Percentiles rank a stretch among this genome's conserved stretches.
Evolutionary conservation across 371 early-diverging fungal species (phyloP).

Genomic region (Encephalitozoon cuniculi): DNA sequence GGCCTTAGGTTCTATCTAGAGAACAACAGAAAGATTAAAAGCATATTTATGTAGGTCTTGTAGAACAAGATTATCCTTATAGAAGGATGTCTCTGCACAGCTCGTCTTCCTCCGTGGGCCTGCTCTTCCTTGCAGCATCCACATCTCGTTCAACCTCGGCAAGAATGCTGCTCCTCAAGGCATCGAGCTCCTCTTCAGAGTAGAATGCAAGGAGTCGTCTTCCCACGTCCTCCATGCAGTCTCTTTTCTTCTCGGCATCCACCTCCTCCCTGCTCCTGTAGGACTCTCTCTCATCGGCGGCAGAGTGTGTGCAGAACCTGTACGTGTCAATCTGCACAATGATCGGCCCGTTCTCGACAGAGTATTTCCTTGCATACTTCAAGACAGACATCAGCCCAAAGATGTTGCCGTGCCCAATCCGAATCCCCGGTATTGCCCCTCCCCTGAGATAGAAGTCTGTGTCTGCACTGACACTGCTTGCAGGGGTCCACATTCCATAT

Average conservation of each 20-base stretch:
- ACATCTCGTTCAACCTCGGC: neutral
- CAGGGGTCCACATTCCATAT: slow-evolving; percentile 96
- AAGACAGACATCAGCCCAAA: slow-evolving; percentile 41
- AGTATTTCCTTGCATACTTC: slow-evolving; percentile 43
- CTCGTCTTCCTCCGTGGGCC: neutral
- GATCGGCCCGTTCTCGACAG: slow-evolving; percentile 68
- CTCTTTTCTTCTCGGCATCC: slow-evolving; percentile 10
- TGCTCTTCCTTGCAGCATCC: neutral
- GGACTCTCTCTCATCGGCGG: slow-evolving; percentile 42
- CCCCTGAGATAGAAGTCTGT: slow-evolving; percentile 86
- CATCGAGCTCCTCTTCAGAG: neutral
- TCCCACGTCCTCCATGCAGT: slow-evolving; percentile 26
- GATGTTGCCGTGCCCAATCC: slow-evolving; percentile 69
- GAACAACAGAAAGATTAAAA: slow-evolving; percentile 13
- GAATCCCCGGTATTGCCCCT: slow-evolving; percentile 86
- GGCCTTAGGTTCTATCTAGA: slow-evolving; percentile 25
- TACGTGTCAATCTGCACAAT: slow-evolving; percentile 90
- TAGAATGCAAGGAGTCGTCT: neutral
- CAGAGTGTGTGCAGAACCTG: slow-evolving; percentile 94
- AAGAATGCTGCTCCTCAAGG: neutral
- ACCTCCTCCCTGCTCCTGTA: slow-evolving; percentile 41
- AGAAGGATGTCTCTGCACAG: neutral
- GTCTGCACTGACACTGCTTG: slow-evolving; percentile 75
- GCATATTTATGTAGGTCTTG: slow-evolving; percentile 8
- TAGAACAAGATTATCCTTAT: neutral